Evolutionary conservation across 1,284 basidiomycete species (phyloP).

Genomic region (Cryptococcus deneoformans): DNA sequence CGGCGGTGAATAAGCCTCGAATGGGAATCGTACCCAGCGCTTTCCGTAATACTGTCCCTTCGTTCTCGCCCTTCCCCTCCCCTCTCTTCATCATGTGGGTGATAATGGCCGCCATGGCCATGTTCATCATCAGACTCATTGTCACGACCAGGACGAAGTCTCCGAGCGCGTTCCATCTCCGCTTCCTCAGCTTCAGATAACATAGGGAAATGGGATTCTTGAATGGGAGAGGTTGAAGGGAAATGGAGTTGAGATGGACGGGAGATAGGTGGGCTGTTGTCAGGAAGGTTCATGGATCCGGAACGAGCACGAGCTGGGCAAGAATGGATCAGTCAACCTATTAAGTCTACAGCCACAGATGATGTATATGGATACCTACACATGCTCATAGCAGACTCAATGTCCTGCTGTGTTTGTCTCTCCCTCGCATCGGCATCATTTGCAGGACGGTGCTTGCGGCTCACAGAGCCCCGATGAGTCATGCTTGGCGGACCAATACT

Average conservation of each 20-base stretch:
- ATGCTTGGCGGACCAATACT: neutral
- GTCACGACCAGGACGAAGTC: slow-evolving; percentile 18
- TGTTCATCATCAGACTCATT: slow-evolving; percentile 22
- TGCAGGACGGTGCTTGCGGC: slow-evolving; percentile 4
- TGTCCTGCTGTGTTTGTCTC: slow-evolving; percentile 23
- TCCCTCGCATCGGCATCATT: slow-evolving; percentile 19
- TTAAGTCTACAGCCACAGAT: neutral
- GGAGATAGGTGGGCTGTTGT: slow-evolving; percentile 17
- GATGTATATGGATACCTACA: slow-evolving; percentile 9
- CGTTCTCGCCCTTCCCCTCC: slow-evolving; percentile 14
- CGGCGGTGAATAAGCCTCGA: slow-evolving; percentile 14
- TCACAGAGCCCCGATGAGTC: slow-evolving; percentile 9
- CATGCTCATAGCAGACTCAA: slow-evolving; percentile 22
- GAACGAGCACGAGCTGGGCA: slow-evolving; percentile 16
- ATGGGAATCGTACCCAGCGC: slow-evolving; percentile 27
- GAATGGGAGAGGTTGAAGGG: slow-evolving; percentile 40
- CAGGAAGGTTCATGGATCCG: slow-evolving; percentile 12
- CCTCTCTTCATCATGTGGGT: slow-evolving; percentile 13
- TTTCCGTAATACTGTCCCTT: slow-evolving; percentile 12
- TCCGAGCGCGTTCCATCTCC: slow-evolving; percentile 44
- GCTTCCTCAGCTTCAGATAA: slow-evolving; percentile 48
- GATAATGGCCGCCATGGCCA: slow-evolving; percentile 11
- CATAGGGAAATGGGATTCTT: slow-evolving; percentile 47
- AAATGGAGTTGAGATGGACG: slow-evolving; percentile 15
- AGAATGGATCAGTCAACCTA: neutral